Conservation (phyloP, 306 rosid species). For the Pterocarpus macrocarpus region DNA sequence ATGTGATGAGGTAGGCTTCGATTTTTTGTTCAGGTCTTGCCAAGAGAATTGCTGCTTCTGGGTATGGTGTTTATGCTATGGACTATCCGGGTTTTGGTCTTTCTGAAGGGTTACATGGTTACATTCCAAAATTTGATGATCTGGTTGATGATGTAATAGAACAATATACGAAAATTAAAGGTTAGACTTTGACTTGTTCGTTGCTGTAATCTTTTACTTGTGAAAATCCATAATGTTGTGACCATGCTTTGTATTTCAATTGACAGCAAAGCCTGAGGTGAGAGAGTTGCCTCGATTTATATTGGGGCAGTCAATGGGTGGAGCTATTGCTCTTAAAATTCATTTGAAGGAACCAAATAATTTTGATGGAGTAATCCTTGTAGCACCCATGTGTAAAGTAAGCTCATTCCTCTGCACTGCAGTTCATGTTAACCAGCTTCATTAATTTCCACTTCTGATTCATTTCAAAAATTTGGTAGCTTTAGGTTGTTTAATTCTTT, state of each 20-base stretch:
- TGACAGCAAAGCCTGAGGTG: slow-evolving; percentile 74
- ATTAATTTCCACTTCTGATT: slow-evolving; percentile 34
- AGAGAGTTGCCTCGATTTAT: slow-evolving; percentile 74
- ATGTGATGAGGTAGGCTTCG: slow-evolving; percentile 7
- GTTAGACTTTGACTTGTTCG: slow-evolving; percentile 51
- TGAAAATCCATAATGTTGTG: slow-evolving; percentile 24
- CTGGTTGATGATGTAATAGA: slow-evolving; percentile 78
- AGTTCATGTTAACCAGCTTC: slow-evolving; percentile 35
- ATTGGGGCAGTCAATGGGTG: slow-evolving; percentile 96
- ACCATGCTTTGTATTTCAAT: slow-evolving; percentile 36
- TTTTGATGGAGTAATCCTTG: slow-evolving; percentile 90
- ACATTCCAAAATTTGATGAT: slow-evolving; percentile 73
- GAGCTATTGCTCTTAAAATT: slow-evolving; percentile 86
- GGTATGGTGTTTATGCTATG: slow-evolving; percentile 82
- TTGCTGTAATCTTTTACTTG: neutral
- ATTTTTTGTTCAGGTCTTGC: slow-evolving; percentile 73
- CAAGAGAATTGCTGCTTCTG: slow-evolving; percentile 75
- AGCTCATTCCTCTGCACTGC: slow-evolving; percentile 40
- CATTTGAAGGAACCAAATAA: slow-evolving; percentile 81
- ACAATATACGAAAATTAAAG: slow-evolving; percentile 70
- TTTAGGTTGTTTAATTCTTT: neutral
- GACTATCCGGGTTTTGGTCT: slow-evolving; percentile 94
- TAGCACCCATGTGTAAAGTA: slow-evolving; percentile 99
- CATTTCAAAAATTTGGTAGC: slow-evolving; percentile 5
- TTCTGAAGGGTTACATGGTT: slow-evolving; percentile 91